These are phyloP conservation scores for Apiospora malaysiana DNA, from an alignment of 2,329 filamentous ascomycete species.

Conservation along the genomic window DNA sequence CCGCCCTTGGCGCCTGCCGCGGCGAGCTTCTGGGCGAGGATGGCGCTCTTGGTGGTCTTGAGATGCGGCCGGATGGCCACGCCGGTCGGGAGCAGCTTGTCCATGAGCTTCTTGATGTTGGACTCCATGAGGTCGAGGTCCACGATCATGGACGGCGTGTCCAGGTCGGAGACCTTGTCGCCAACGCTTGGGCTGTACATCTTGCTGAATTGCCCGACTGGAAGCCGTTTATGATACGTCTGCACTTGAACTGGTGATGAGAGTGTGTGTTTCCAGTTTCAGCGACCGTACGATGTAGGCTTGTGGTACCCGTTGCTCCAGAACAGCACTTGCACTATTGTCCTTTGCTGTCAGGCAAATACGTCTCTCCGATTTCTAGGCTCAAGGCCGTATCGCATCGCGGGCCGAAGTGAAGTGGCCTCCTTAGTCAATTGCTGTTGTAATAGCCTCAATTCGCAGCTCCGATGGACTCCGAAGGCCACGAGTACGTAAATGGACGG, in stretches of 20 bases:
- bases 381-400: background rate
- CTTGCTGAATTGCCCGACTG: conserved; percentile 18
- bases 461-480: background rate
- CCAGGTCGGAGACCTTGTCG: conserved; percentile 49
- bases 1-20: conserved; percentile 55
- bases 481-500: background rate
- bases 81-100: conserved; percentile 50
- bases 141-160: conserved; percentile 63
- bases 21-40: conserved; percentile 50
- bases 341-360: no score
- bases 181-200: conserved; percentile 50
- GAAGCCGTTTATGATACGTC: no score
- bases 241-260: no score
- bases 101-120: conserved; percentile 55
- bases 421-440: background rate
- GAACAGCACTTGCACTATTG: no score
- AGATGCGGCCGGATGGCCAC: conserved; percentile 54
- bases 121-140: conserved; percentile 57
- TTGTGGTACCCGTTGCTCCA: background rate
- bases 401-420: background rate
- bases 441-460: background rate
- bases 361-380: background rate
- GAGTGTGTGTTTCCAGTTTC: no score
- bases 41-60: conserved; percentile 58
- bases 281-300: no score